phyloP scores from a whole-genome alignment of 2,329 filamentous ascomycete genomes.

The Colletotrichum gloeosporioides region DNA sequence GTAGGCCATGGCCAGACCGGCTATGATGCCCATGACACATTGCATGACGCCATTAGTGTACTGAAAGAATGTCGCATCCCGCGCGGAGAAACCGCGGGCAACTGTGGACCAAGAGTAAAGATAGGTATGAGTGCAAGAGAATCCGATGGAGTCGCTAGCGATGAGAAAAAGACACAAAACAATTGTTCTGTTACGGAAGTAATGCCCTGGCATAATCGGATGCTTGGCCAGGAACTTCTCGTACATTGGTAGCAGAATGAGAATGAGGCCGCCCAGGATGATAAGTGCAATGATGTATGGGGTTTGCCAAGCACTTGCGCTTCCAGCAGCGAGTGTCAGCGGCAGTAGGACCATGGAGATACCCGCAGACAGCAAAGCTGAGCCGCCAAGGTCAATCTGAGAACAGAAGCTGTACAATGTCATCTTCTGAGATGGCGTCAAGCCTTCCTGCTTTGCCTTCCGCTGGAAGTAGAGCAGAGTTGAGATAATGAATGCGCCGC shows the following conservation, averaged over 20 bases:
- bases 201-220: slow-evolving; percentile 49
- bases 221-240: slow-evolving; percentile 53
- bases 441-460: slow-evolving; percentile 25
- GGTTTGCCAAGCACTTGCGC: slow-evolving; percentile 45
- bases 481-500: slow-evolving; percentile 24
- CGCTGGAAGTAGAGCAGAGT: slow-evolving; percentile 24
- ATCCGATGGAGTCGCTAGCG: slow-evolving; percentile 31
- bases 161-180: slow-evolving; percentile 27
- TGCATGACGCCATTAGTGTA: slow-evolving; percentile 42
- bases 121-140: slow-evolving; percentile 40
- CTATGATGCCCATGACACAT: slow-evolving; percentile 40
- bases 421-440: slow-evolving; percentile 15
- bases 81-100: slow-evolving; percentile 32
- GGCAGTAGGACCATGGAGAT: slow-evolving; percentile 61
- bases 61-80: slow-evolving; percentile 32
- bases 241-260: slow-evolving; percentile 49
- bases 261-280: slow-evolving; percentile 55
- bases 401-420: slow-evolving; percentile 24
- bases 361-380: slow-evolving; percentile 47
- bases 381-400: slow-evolving; percentile 47
- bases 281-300: slow-evolving; percentile 50
- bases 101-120: slow-evolving; percentile 48
- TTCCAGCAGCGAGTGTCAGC: slow-evolving; percentile 53
- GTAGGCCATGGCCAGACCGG: slow-evolving; percentile 40
- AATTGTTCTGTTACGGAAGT: slow-evolving; percentile 35